A percentile compares a stretch with the other conserved stretches of the same genome.
Conservation (phyloP, 148 eudicot genomes). For the Pharnaceum exiguum region DNA sequence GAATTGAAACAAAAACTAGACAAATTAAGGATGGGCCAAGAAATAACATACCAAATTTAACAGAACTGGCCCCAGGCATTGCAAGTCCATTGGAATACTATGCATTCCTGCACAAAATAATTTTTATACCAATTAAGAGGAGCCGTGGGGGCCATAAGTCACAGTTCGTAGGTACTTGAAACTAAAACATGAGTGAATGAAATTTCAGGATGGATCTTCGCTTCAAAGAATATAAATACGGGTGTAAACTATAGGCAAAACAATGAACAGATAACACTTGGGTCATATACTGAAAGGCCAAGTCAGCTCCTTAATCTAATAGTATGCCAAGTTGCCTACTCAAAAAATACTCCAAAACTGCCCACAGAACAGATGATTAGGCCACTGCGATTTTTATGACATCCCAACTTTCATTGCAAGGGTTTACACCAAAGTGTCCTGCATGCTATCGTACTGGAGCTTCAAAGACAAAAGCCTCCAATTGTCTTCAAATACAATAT, state of each 20-base stretch:
- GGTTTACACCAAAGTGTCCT: no score
- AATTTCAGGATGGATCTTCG: neutral
- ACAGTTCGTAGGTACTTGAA: conserved; percentile 6
- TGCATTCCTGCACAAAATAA: conserved; percentile 33
- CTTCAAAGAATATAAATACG: neutral
- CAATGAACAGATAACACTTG: neutral
- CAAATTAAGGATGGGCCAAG: conserved; percentile 21
- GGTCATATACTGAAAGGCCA: neutral
- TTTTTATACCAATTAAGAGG: conserved; percentile 23
- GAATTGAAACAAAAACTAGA: neutral
- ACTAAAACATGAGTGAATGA: conserved; percentile 1
- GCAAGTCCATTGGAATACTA: conserved; percentile 21
- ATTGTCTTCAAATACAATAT: no score
- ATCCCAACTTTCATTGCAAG: no score
- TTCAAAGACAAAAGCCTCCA: no score
- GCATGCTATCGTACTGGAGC: no score
- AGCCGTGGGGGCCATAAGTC: conserved; percentile 6
- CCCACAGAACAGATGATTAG: no score
- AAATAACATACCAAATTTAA: conserved; percentile 31
- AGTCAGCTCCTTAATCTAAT: no score
- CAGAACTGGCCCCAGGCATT: conserved; percentile 18
- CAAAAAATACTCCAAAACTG: no score
- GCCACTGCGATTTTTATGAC: no score
- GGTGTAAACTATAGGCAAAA: no score
- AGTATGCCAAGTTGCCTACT: no score